A percentile compares a stretch with the other conserved stretches of the same genome.
phyloP scores from a whole-genome alignment of 169 alveolate genomes.

The Plasmodium ovale region DNA sequence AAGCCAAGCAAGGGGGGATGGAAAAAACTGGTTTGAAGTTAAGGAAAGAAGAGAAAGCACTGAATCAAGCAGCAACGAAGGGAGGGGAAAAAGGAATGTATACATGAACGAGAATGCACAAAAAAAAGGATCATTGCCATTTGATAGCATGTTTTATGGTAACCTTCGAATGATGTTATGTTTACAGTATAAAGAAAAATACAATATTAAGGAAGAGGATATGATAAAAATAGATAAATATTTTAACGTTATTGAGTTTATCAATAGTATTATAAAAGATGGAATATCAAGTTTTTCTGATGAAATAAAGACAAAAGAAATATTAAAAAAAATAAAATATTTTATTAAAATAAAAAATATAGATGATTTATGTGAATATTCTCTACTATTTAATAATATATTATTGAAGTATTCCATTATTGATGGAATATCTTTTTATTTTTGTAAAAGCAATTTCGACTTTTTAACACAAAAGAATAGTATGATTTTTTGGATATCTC shows the following conservation, averaged over 20 bases:
- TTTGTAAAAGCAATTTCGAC: constrained; percentile 46
- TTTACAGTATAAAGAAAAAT: constrained; percentile 62
- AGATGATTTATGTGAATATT: constrained; percentile 70
- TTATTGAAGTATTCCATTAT: constrained; percentile 47
- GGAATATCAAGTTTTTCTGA: constrained; percentile 56
- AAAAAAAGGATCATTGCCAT: constrained; percentile 16
- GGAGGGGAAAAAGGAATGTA: neutral
- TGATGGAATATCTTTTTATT: constrained; percentile 65
- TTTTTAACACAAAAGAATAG: constrained; percentile 31
- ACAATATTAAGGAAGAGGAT: constrained; percentile 51
- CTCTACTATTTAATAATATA: constrained; percentile 46
- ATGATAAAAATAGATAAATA: constrained; percentile 39
- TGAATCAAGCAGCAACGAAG: neutral
- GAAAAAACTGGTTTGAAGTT: too few species aligned
- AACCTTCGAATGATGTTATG: constrained; percentile 32
- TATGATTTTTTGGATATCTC: constrained; percentile 52
- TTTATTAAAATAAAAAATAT: constrained; percentile 23
- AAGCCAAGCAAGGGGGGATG: neutral
- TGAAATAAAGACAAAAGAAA: constrained; percentile 39
- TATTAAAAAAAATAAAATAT: constrained; percentile 42
- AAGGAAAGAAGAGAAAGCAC: neutral
- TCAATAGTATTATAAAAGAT: constrained; percentile 46
- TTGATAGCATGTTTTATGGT: constrained; percentile 65
- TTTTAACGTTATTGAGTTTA: constrained; percentile 46
- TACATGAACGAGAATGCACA: neutral